A percentile compares a stretch with the other conserved stretches of the same genome.
These are phyloP conservation scores for Globisporangium perplexum DNA, from an alignment of 352 stramenopile species.

Conservation along the genomic window DNA sequence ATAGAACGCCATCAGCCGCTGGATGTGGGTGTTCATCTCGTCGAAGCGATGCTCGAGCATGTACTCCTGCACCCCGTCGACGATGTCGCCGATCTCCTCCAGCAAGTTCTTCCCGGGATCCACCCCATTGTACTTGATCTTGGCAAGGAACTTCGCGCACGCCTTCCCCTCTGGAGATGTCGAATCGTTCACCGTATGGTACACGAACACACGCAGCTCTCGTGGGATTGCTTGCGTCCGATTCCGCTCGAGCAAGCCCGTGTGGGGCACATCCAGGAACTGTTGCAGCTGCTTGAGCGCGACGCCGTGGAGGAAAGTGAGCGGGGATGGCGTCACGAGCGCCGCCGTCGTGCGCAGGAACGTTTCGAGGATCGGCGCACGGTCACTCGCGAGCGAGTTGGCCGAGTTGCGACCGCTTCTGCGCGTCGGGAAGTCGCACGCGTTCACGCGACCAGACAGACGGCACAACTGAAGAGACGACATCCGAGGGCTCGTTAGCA, in stretches of 20 bases:
- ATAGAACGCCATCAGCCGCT: conserved; percentile 53
- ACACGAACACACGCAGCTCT: conserved; percentile 74
- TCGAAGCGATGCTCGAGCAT: conserved; percentile 83
- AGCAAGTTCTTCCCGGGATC: conserved; percentile 50
- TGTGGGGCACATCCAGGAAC: conserved; percentile 74
- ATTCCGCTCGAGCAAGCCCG: conserved; percentile 65
- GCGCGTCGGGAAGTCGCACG: conserved; percentile 68
- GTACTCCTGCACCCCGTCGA: conserved; percentile 81
- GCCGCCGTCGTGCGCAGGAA: conserved; percentile 68
- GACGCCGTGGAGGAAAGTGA: conserved; percentile 67
- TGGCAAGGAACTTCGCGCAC: conserved; percentile 64
- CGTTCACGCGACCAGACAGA: conserved; percentile 55
- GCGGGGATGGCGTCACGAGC: conserved; percentile 66
- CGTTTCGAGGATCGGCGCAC: conserved; percentile 66
- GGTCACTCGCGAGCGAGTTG: conserved; percentile 55
- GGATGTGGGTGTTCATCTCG: conserved; percentile 64
- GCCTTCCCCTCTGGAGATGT: conserved; percentile 78
- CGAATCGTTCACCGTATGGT: conserved; percentile 71
- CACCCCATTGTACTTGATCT: conserved; percentile 40
- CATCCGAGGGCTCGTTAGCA: neutral
- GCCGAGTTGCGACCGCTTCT: conserved; percentile 47
- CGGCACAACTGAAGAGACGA: conserved; percentile 39
- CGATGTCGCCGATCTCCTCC: conserved; percentile 69
- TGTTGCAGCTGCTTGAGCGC: conserved; percentile 78
- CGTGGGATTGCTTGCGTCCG: conserved; percentile 72